Percentiles rank a stretch among this genome's conserved stretches.
phyloP scores from a whole-genome alignment of 2,329 filamentous ascomycete genomes.

The Nakataea oryzae region DNA sequence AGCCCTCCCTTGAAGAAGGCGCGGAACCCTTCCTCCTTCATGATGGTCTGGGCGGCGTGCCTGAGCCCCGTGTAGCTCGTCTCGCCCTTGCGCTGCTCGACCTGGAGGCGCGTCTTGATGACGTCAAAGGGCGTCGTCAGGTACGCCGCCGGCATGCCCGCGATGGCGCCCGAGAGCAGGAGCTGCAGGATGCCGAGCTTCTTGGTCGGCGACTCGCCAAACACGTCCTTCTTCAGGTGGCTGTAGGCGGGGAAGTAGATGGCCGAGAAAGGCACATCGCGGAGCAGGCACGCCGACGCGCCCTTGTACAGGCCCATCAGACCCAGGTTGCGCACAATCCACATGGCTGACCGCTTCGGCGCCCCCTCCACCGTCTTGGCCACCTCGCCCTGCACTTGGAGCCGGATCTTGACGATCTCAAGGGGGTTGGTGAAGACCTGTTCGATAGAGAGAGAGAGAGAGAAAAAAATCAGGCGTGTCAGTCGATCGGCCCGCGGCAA shows the following conservation, averaged over 20 bases:
- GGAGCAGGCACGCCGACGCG: slow-evolving; percentile 83
- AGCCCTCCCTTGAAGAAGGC: slow-evolving; percentile 99
- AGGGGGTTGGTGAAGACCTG: slow-evolving; percentile 95
- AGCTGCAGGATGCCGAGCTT: slow-evolving; percentile 86
- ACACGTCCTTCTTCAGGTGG: slow-evolving; percentile 88
- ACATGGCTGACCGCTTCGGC: slow-evolving; percentile 86
- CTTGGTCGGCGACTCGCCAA: slow-evolving; percentile 79
- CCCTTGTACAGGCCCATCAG: slow-evolving; percentile 94
- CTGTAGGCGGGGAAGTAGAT: slow-evolving; percentile 98
- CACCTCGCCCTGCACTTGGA: slow-evolving; percentile 94
- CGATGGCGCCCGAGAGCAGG: slow-evolving; percentile 87
- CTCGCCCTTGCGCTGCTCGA: slow-evolving; percentile 94
- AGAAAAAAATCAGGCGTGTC: slow-evolving; percentile 1
- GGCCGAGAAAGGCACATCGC: slow-evolving; percentile 94
- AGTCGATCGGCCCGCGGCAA: neutral
- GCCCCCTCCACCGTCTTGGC: slow-evolving; percentile 75
- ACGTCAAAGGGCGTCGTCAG: slow-evolving; percentile 96
- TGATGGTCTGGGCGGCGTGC: slow-evolving; percentile 76
- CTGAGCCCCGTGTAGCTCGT: slow-evolving; percentile 76
- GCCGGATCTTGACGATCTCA: slow-evolving; percentile 97
- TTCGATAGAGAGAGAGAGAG: neutral
- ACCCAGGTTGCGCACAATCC: slow-evolving; percentile 94
- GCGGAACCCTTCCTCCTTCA: slow-evolving; percentile 82
- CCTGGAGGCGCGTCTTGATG: slow-evolving; percentile 97
- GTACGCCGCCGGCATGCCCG: slow-evolving; percentile 85